Evolutionary conservation across 805 yeast genomes (phyloP).

Genomic region (Saturnispora diversa): DNA sequence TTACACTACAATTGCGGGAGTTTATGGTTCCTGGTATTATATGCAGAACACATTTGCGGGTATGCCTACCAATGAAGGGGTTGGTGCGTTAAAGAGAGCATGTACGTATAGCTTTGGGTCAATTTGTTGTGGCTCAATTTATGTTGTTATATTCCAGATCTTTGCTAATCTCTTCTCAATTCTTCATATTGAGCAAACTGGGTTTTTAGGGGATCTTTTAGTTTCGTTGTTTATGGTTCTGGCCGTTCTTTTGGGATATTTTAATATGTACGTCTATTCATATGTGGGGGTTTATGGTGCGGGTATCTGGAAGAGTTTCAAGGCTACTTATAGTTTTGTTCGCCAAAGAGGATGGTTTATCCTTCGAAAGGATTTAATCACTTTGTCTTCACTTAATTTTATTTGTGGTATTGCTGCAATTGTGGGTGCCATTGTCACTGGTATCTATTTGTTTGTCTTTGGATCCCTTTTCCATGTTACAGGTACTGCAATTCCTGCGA

Average conservation of each 20-base stretch:
- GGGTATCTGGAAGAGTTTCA: slow-evolving; percentile 62
- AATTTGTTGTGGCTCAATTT: slow-evolving; percentile 68
- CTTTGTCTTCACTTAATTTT: slow-evolving; percentile 65
- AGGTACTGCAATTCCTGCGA: slow-evolving; percentile 43
- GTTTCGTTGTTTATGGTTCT: background rate
- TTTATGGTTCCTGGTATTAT: slow-evolving; percentile 92
- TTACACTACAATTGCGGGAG: slow-evolving; percentile 76
- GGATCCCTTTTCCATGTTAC: slow-evolving; percentile 53
- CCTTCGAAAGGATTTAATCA: slow-evolving; percentile 71
- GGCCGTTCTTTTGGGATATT: slow-evolving; percentile 14
- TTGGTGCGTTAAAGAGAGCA: slow-evolving; percentile 70
- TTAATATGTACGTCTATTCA: slow-evolving; percentile 84
- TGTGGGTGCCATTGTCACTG: slow-evolving; percentile 42
- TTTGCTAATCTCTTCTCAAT: slow-evolving; percentile 35
- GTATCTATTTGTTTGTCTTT: slow-evolving; percentile 58
- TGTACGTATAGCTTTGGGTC: slow-evolving; percentile 84
- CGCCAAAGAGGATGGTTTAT: slow-evolving; percentile 78
- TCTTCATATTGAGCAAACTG: slow-evolving; percentile 2
- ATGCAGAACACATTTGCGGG: slow-evolving; percentile 43
- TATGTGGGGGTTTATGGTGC: slow-evolving; percentile 85
- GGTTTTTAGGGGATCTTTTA: slow-evolving; percentile 12
- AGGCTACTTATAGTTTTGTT: slow-evolving; percentile 66
- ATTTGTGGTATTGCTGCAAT: slow-evolving; percentile 59
- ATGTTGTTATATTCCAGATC: slow-evolving; percentile 63
- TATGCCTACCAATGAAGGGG: slow-evolving; percentile 70